These are phyloP conservation scores for Aspergillus persii DNA, from an alignment of 2,329 filamentous ascomycete genomes.

Conservation along the genomic window DNA sequence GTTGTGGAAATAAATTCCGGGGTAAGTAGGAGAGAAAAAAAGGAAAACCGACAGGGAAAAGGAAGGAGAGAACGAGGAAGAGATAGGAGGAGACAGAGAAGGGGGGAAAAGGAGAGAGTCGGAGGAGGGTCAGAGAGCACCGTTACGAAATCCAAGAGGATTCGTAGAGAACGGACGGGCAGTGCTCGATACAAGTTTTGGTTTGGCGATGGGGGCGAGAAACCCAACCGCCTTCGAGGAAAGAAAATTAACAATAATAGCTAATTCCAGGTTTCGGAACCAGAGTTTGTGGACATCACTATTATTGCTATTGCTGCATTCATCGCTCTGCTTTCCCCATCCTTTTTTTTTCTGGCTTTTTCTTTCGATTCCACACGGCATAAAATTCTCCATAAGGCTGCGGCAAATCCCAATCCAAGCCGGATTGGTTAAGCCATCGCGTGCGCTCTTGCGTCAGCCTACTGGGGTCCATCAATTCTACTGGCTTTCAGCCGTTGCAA, in stretches of 20 bases:
- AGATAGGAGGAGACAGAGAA: background rate
- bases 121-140: background rate
- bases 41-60: background rate
- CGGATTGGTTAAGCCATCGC: slow-evolving; percentile 15
- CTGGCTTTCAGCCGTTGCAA: background rate
- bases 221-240: background rate
- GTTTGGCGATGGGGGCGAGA: background rate
- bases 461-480: background rate
- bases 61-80: background rate
- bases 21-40: background rate
- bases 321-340: background rate
- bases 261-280: no score
- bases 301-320: no score
- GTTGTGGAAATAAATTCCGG: background rate
- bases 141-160: background rate
- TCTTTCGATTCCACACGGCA: background rate
- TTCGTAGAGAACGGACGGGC: background rate
- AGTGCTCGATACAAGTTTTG: background rate
- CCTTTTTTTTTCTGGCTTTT: background rate
- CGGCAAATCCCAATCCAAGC: slow-evolving; percentile 4
- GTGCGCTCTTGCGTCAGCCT: slow-evolving; percentile 11
- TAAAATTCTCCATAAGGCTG: slow-evolving; percentile 14
- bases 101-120: background rate
- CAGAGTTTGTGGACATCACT: no score
- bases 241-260: background rate